Evolutionary conservation across 1,284 basidiomycete genomes (phyloP), one percentile per base, ranked within the genome.

Genomic region (Psilocybe mexicana): DNA sequence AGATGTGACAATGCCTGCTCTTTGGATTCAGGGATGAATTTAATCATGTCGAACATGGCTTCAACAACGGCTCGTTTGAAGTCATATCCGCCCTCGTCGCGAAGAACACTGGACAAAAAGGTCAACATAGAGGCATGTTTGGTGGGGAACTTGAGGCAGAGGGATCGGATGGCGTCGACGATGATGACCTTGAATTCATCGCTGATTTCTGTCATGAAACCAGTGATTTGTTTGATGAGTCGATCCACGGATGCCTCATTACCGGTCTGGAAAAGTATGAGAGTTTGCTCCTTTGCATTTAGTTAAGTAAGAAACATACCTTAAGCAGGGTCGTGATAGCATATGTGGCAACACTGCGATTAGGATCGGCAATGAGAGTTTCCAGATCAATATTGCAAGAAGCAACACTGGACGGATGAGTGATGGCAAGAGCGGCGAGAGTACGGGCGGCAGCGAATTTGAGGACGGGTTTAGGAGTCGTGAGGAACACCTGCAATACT

Each of bases 151-250:
- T 99, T 99, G 78, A 99, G 88, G 76, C 96, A 98, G 45, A 99
- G 86, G 14, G 96, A 95, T 56, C 97, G 93, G 70, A 99, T 97
- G 52, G 97, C 97, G 63, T 98, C 95, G 62, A 99, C 96, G 55
- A 99, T 97, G 75, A 99, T 97, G 70, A 99, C 95, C 81, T 99
- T 99, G 86, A 99, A 99, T 76, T 99, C 97, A 75, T 99, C 97
- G 65, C 93, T 96, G 75, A 99, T 99, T 75, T 99, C 97, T 63
- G 91, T 86, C 96, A 99, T 98, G 82, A 99, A 99, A 49, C 94
- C 91, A 53, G 94, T 93, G 70, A 99, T 99, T 77, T 99, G 96
- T 76, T 99, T 99, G 90, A 99, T 99, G 64, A 99, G 85, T 55
- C 97, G 88, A 76, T 99, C 97, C 35, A 99, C 97, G 1, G 94